Evolutionary conservation across 2,329 filamentous ascomycete species (phyloP).

Genomic region (Alternaria postmessia): DNA sequence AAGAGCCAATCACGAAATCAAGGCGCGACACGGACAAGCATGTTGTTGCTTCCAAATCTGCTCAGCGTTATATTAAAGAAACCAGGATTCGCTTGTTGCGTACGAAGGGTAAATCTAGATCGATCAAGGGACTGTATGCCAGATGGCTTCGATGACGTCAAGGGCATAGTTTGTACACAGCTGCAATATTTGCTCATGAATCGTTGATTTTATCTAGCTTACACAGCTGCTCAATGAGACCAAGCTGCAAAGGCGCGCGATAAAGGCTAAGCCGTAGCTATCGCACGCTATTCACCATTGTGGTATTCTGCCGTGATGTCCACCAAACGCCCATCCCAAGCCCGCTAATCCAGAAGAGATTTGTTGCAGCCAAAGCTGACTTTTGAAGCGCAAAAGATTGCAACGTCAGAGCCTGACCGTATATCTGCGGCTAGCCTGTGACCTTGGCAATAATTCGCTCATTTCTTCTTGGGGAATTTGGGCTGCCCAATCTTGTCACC

Average conservation of each 20-base stretch:
- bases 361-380: conserved; percentile 8
- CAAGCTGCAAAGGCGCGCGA: conserved; percentile 1
- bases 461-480: conserved; percentile 72
- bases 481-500: conserved; percentile 85
- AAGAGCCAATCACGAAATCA: conserved; percentile 15
- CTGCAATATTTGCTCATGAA: conserved; percentile 2
- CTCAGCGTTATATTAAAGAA: not conserved
- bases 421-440: not conserved
- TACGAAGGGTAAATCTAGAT: not conserved
- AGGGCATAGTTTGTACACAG: not conserved
- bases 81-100: not conserved
- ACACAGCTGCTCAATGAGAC: conserved; percentile 7
- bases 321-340: conserved; percentile 35
- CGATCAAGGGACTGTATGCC: not conserved
- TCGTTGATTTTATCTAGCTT: conserved; percentile 18
- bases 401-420: not conserved
- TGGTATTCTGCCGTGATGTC: conserved; percentile 26
- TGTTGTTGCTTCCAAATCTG: not conserved
- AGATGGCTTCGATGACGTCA: conserved; percentile 1
- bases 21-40: conserved; percentile 3
- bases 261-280: conserved; percentile 7
- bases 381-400: conserved; percentile 1
- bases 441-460: conserved; percentile 43
- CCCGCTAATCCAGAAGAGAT: conserved; percentile 38
- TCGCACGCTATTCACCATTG: conserved; percentile 8